Evolutionary conservation across 208 protist species (phyloP).

Genomic region (Leishmania guyanensis): DNA sequence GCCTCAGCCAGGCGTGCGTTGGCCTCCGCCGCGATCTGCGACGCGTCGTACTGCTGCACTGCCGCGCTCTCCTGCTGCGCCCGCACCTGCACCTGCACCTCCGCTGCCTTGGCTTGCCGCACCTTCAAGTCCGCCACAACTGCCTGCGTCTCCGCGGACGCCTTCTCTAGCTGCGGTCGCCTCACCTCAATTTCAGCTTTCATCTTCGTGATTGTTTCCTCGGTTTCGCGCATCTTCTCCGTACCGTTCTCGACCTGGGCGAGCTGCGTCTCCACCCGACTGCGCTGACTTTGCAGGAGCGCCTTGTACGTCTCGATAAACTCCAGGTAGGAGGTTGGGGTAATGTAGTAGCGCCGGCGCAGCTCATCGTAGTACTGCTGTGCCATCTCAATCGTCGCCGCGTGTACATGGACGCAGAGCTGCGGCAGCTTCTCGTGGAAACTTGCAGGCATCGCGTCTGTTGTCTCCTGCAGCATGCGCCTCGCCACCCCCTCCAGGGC

Average conservation of each 20-base stretch:
- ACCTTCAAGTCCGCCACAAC: conserved; percentile 91
- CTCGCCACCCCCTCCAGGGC: conserved; percentile 91
- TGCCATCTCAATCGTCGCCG: conserved; percentile 63
- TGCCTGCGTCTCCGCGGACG: conserved; percentile 85
- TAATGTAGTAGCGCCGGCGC: conserved; percentile 94
- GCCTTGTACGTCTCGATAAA: conserved; percentile 95
- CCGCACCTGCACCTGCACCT: conserved; percentile 89
- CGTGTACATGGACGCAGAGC: conserved; percentile 91
- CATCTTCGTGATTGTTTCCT: conserved; percentile 93
- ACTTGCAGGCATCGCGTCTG: conserved; percentile 37
- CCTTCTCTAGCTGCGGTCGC: conserved; percentile 89
- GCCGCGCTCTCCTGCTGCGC: conserved; percentile 92
- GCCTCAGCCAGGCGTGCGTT: conserved; percentile 93
- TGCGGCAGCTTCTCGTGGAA: conserved; percentile 70
- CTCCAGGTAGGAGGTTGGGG: conserved; percentile 95
- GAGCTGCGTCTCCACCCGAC: conserved; percentile 86
- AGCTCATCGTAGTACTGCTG: conserved; percentile 92
- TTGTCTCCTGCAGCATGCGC: conserved; percentile 75
- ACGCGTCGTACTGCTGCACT: conserved; percentile 83
- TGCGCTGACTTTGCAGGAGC: conserved; percentile 79
- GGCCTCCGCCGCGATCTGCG: conserved; percentile 87
- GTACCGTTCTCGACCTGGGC: conserved; percentile 90
- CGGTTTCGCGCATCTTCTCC: conserved; percentile 92
- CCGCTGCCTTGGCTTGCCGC: conserved; percentile 81
- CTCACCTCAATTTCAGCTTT: conserved; percentile 91